A percentile compares a stretch with the other conserved stretches of the same genome.
These are phyloP conservation scores for Pythium biforme DNA, from an alignment of 352 stramenopile genomes.

Conservation along the genomic window DNA sequence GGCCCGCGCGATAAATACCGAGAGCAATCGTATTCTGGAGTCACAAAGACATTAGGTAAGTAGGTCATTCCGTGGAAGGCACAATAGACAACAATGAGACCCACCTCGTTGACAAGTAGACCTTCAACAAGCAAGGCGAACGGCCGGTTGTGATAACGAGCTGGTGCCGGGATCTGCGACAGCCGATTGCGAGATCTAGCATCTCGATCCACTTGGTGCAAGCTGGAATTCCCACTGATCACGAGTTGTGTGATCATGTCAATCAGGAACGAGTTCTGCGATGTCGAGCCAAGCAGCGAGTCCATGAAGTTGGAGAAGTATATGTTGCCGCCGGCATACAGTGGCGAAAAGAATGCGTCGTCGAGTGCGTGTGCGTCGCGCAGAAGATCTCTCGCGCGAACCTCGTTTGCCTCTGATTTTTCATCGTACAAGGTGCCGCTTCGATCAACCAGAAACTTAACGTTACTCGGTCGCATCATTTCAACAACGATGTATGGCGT, in stretches of 20 bases:
- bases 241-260: conserved; percentile 69
- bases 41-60: conserved; percentile 1
- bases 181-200: conserved; percentile 41
- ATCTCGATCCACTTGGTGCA: conserved; percentile 49
- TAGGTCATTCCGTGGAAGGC: background rate
- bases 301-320: conserved; percentile 78
- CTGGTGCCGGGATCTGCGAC: conserved; percentile 51
- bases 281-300: conserved; percentile 57
- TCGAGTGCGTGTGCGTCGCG: conserved; percentile 61
- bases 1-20: conserved; percentile 48
- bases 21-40: conserved; percentile 52
- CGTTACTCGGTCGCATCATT: conserved; percentile 72
- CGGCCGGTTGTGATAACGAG: conserved; percentile 54
- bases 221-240: conserved; percentile 53
- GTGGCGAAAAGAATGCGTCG: conserved; percentile 47
- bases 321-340: conserved; percentile 65
- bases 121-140: conserved; percentile 59
- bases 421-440: conserved; percentile 48
- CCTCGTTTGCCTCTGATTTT: conserved; percentile 32
- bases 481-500: conserved; percentile 64
- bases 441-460: conserved; percentile 66
- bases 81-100: background rate
- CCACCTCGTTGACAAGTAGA: conserved; percentile 57
- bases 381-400: conserved; percentile 41
- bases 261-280: conserved; percentile 57